Percentiles rank a stretch among this genome's conserved stretches.
These are phyloP conservation scores for Diaporthe amygdali DNA, from an alignment of 2,329 filamentous ascomycete genomes.

Conservation along the genomic window DNA sequence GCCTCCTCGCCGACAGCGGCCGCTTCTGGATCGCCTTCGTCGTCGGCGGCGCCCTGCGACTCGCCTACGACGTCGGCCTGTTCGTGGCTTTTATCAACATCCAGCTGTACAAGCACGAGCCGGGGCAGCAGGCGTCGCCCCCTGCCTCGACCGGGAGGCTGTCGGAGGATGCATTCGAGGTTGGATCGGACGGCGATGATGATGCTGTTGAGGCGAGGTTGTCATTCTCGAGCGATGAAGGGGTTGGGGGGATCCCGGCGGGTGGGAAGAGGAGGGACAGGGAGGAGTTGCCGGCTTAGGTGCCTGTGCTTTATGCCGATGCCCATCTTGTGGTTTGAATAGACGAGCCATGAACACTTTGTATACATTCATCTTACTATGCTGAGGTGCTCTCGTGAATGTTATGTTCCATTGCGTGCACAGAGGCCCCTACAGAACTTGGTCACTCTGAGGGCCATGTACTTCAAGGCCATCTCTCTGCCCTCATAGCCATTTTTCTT, in stretches of 20 bases:
- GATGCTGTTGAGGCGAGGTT: constrained; percentile 17
- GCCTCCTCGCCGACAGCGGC: constrained; percentile 55
- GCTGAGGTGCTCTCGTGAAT: too few species aligned
- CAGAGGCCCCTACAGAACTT: too few species aligned
- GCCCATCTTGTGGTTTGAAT: background rate
- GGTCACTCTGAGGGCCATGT: too few species aligned
- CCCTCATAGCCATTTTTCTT: too few species aligned
- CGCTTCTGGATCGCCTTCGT: constrained; percentile 69
- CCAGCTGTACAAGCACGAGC: constrained; percentile 53
- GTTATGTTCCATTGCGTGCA: too few species aligned
- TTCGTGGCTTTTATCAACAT: constrained; percentile 66
- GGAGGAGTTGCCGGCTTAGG: constrained; percentile 1
- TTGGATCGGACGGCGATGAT: background rate
- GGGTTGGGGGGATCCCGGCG: background rate
- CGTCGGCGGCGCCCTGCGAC: constrained; percentile 55
- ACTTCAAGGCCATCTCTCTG: too few species aligned
- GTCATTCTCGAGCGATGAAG: constrained; percentile 20
- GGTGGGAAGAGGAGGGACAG: background rate
- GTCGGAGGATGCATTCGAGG: constrained; percentile 19
- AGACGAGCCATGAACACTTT: background rate
- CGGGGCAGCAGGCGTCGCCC: constrained; percentile 4
- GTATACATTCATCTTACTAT: background rate
- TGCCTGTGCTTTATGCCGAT: background rate
- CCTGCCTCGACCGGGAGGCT: background rate
- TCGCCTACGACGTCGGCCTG: constrained; percentile 64